Evolutionary conservation across 495 filamentous ascomycete genomes (phyloP).

Genomic region (Sabuloglossum arenarium): DNA sequence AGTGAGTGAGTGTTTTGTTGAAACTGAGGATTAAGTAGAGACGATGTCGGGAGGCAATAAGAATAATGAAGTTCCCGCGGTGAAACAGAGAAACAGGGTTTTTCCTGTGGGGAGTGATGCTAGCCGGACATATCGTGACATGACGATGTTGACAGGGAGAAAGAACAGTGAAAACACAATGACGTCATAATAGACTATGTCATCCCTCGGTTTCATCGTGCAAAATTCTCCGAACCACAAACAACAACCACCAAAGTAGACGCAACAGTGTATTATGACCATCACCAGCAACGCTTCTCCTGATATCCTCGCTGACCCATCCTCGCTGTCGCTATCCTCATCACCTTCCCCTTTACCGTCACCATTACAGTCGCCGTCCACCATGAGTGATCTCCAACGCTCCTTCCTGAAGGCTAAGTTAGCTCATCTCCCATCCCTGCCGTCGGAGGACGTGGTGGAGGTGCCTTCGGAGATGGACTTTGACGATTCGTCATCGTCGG

Average conservation of each 20-base stretch:
- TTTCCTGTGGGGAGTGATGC: too few relatives aligned
- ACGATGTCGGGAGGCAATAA: too few relatives aligned
- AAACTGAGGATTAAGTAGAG: too few relatives aligned
- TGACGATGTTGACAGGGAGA: too few relatives aligned
- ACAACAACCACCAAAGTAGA: background rate
- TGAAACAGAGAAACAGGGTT: too few relatives aligned
- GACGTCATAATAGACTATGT: too few relatives aligned
- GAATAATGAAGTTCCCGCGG: too few relatives aligned
- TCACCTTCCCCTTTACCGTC: background rate
- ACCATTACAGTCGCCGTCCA: background rate
- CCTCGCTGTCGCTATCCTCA: background rate
- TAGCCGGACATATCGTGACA: too few relatives aligned
- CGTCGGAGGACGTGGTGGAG: constrained; percentile 20
- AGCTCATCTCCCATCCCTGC: constrained; percentile 34
- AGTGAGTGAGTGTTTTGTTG: too few relatives aligned
- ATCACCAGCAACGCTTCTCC: background rate
- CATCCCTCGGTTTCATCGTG: too few relatives aligned
- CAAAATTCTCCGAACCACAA: too few relatives aligned
- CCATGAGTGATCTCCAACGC: constrained; percentile 76
- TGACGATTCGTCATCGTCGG: constrained; percentile 50
- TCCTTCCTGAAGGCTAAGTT: constrained; percentile 68
- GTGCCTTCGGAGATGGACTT: constrained; percentile 27
- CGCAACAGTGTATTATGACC: background rate
- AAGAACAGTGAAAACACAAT: too few relatives aligned
- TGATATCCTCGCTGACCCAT: background rate